phyloP scores from a whole-genome alignment of 2,329 filamentous ascomycete genomes.

The Ascochyta rabiei region DNA sequence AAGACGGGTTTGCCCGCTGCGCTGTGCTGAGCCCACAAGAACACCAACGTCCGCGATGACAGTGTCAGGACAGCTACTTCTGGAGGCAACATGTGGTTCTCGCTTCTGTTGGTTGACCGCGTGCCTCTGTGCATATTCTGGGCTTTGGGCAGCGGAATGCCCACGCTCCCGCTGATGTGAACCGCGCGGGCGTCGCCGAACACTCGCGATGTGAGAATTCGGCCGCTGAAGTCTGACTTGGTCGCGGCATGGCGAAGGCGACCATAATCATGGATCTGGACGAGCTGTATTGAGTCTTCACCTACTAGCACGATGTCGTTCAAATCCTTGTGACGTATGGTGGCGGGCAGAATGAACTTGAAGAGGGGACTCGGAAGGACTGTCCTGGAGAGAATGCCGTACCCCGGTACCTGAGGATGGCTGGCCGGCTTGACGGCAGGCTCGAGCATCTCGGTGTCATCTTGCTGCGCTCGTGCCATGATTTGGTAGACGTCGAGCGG shows the following conservation, averaged over 20 bases:
- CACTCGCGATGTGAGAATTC: constrained; percentile 79
- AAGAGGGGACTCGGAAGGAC: constrained; percentile 76
- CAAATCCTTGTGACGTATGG: constrained; percentile 69
- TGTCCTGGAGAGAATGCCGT: constrained; percentile 80
- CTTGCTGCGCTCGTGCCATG: constrained; percentile 43
- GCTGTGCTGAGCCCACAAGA: constrained; percentile 68
- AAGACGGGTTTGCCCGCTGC: constrained; percentile 62
- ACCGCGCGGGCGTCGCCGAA: constrained; percentile 61
- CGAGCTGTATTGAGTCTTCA: constrained; percentile 80
- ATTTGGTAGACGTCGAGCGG: constrained; percentile 51
- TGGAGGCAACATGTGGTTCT: constrained; percentile 60
- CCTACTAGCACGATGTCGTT: constrained; percentile 90
- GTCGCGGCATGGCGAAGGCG: constrained; percentile 77
- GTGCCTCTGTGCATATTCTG: constrained; percentile 19
- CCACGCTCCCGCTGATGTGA: constrained; percentile 23
- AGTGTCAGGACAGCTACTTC: constrained; percentile 81
- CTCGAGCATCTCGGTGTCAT: constrained; percentile 35
- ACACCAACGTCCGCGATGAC: constrained; percentile 74
- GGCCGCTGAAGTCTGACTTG: constrained; percentile 77
- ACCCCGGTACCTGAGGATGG: constrained; percentile 54
- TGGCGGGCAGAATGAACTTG: constrained; percentile 79
- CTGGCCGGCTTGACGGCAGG: constrained; percentile 38
- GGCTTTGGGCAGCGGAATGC: constrained; percentile 26
- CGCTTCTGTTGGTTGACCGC: constrained; percentile 27
- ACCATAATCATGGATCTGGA: constrained; percentile 71